Evolutionary conservation across 495 filamentous ascomycete genomes (phyloP).

Genomic region (Lentithecium fluviatile): DNA sequence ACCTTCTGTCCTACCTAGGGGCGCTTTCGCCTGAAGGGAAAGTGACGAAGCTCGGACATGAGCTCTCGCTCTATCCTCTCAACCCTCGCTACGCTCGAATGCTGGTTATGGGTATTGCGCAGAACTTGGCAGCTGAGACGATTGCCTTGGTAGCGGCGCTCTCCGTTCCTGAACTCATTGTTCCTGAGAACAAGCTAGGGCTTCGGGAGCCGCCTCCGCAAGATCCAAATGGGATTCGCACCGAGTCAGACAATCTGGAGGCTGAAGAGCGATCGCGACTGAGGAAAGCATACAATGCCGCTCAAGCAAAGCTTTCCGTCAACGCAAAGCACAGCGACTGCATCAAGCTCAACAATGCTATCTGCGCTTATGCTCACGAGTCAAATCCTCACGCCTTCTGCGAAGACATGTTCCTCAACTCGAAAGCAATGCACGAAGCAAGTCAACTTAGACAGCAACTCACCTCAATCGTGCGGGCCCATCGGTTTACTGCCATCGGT

Average conservation of each 20-base stretch:
- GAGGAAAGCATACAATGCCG: conserved; percentile 68
- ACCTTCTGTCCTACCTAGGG: conserved; percentile 63
- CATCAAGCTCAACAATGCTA: conserved; percentile 84
- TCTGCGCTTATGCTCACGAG: conserved; percentile 78
- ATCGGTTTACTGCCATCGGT: conserved; percentile 66
- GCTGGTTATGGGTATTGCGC: conserved; percentile 78
- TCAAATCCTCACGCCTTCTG: conserved; percentile 70
- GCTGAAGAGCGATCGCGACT: conserved; percentile 65
- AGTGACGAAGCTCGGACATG: conserved; percentile 71
- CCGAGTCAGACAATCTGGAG: conserved; percentile 63
- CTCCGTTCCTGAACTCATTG: conserved; percentile 82
- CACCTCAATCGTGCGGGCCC: conserved; percentile 70
- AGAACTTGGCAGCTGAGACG: conserved; percentile 80
- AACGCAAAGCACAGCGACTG: conserved; percentile 81
- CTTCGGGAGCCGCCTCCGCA: conserved; percentile 37
- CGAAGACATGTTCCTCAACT: conserved; percentile 74
- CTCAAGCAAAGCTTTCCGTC: conserved; percentile 75
- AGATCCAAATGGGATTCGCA: conserved; percentile 51
- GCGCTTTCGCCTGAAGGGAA: conserved; percentile 61
- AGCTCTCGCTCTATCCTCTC: conserved; percentile 84
- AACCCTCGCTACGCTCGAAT: conserved; percentile 90
- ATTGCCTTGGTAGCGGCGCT: conserved; percentile 86
- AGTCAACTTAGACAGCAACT: conserved; percentile 80
- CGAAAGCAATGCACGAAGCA: conserved; percentile 82
- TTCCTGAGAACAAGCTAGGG: conserved; percentile 78